These are phyloP conservation scores for Fusarium secorum DNA, from an alignment of 2,329 filamentous ascomycete species.

Conservation along the genomic window DNA sequence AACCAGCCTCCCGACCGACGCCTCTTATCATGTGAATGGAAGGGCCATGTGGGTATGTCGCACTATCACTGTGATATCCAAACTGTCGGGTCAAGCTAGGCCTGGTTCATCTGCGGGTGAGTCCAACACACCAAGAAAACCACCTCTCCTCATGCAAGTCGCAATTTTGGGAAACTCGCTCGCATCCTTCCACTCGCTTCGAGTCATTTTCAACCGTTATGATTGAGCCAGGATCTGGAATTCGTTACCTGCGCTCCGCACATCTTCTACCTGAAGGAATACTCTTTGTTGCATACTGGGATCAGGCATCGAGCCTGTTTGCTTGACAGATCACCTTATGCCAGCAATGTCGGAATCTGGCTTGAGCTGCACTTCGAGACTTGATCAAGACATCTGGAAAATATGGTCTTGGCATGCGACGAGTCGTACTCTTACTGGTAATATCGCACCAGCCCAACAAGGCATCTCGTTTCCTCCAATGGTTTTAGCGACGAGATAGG, in stretches of 20 bases:
- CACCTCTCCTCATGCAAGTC: constrained; percentile 18
- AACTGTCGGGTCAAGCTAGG: constrained; percentile 37
- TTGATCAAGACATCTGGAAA: constrained; percentile 6
- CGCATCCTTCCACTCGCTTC: constrained; percentile 8
- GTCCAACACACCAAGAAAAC: constrained; percentile 20
- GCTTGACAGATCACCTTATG: constrained; percentile 17
- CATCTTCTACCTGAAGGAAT: background rate
- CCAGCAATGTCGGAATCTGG: constrained; percentile 1
- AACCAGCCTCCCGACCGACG: constrained; percentile 29
- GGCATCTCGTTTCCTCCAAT: background rate
- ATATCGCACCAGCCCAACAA: background rate
- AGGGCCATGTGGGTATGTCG: constrained; percentile 30
- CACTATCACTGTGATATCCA: constrained; percentile 38
- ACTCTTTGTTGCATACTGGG: constrained; percentile 12
- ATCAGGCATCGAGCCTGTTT: constrained; percentile 24
- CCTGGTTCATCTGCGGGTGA: constrained; percentile 9
- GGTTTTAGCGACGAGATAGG: background rate
- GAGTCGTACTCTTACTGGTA: background rate
- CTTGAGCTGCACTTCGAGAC: background rate
- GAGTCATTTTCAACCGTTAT: constrained; percentile 4
- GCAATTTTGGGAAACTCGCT: constrained; percentile 14
- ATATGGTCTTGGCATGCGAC: constrained; percentile 1
- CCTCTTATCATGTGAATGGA: constrained; percentile 41
- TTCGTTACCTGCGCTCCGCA: constrained; percentile 3
- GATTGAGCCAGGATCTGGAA: constrained; percentile 8